Base-by-base conservation (phyloP, 2,329 filamentous ascomycete species). In the Aspergillus pseudotamarii region DNA sequence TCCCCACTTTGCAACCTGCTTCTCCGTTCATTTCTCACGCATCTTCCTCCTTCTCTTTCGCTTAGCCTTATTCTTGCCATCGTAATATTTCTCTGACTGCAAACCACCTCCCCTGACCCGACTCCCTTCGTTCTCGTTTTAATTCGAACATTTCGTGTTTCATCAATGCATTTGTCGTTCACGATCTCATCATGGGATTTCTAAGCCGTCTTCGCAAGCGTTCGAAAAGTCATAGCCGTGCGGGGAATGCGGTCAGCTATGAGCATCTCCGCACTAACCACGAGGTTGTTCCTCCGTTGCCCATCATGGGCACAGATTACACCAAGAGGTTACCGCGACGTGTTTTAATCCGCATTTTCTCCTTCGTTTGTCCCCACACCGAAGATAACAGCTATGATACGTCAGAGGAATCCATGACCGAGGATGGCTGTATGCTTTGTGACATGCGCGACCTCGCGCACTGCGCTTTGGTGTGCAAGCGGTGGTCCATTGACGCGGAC, bases 381-480 rank as follows among this genome's bases (percentile, higher is more conserved):
- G 80, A 82, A 59, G 94, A 98, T 78, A 84, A 89, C 74, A 89
- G 85, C 64, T 96, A 95, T 77, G 89, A 92, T 68, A 89, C 89
- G 48, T 94, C 91, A 73, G 94, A 98, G 81, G 86, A 91, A 72
- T 92, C 90, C 64, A 88, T 90, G 68, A 85, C 88, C 57, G 90
- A 91, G 69, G 89, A 93, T 80, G 89, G 88, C 61, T 98, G 94
- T 81, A 94, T 95, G 91, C 88, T 96, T 69, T 98, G 94, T 81
- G 93, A 97, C 80, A 85, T 95, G 82, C 89, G 94, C 69, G 93
- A 97, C 78, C 86, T 97, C 61, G 88, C 93, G 58, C 89, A 92
- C 76, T 94, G 92, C 76, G 88, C 89, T 45, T 84, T 87, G 75
- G 91, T 92, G 57, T 92, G 88, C 76, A 88, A 87, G 71, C 84